These are phyloP conservation scores for Hypoxylon subgilvum DNA, from an alignment of 495 filamentous ascomycete species.

Conservation along the genomic window DNA sequence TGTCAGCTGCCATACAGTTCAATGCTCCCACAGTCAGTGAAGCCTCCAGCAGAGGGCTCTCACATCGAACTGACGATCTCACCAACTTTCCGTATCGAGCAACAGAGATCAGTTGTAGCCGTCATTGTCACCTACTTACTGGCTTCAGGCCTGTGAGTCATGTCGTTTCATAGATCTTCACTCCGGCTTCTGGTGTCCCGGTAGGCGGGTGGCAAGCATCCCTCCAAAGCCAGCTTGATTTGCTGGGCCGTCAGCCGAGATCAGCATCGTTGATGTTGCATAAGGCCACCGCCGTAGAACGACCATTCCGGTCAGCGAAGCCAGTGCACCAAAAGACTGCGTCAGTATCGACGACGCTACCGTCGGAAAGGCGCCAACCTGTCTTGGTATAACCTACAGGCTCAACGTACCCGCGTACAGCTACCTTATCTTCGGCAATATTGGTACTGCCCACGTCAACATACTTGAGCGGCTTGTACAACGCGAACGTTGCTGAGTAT, in stretches of 20 bases:
- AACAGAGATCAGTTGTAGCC: no score
- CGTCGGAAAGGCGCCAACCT: slow-evolving; percentile 41
- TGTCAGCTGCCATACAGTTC: no score
- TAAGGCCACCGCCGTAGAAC: slow-evolving; percentile 22
- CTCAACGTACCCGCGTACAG: slow-evolving; percentile 26
- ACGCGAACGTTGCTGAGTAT: no score
- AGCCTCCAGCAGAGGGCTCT: no score
- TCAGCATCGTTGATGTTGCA: slow-evolving; percentile 40
- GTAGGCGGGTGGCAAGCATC: slow-evolving; percentile 37
- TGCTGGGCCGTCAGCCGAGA: slow-evolving; percentile 41
- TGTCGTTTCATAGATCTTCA: no score
- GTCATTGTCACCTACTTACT: no score
- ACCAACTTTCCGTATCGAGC: no score
- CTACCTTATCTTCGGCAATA: slow-evolving; percentile 36
- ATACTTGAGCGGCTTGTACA: no score
- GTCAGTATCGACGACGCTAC: slow-evolving; percentile 37
- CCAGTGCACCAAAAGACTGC: slow-evolving; percentile 48
- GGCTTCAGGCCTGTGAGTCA: no score
- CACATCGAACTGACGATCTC: no score
- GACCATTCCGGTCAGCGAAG: slow-evolving; percentile 39
- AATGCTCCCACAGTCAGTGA: no score
- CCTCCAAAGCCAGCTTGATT: slow-evolving; percentile 44
- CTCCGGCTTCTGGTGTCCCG: slow-evolving; percentile 14
- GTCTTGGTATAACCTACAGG: slow-evolving; percentile 34
- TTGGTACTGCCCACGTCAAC: slow-evolving; percentile 40